Base-by-base conservation (phyloP, 352 stramenopile genomes). In the Globisporangium spinosum region DNA sequence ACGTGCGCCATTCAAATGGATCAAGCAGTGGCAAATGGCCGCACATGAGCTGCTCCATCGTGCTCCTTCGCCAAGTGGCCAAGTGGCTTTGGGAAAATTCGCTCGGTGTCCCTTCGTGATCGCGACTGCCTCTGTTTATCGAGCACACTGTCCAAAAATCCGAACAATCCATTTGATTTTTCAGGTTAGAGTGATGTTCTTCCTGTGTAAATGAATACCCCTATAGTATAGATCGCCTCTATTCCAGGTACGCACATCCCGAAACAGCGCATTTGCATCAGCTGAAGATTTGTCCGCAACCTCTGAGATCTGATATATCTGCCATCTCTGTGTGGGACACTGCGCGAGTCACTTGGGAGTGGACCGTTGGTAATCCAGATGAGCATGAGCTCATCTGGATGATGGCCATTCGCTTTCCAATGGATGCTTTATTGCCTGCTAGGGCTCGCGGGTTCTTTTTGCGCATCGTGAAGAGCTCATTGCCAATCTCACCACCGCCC, bases 161-260 rank as follows among this genome's bases (percentile, higher is more conserved):
- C 45, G 60, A 65, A 34, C 60, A 65, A n/a, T 23, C 57, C 60
- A 58, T 65, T 65, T 65, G 60, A 65, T 65, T 65, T 65, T 65
- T 45, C 35, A 23, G 1, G 23, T 55, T n/a, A 56, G 23, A 64
- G 58, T 55, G 40, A 45, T 40, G 43, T 17, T 13, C 0, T 7
- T 0, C 5, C 29, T 65, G 10, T 57, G 13, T 15, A 58, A 65
- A 5, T 23, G 0, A 0, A 58, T 65, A 65, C 1, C 45, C 29
- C 34, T 13, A 40, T 25, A 58, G 12, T 8, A 12, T 38, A 40
- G 17, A 25, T 40, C 6, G 1, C 4, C 5, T 4, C 43, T 23
- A 23, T 51, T 51, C 6, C 43, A 51, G 43, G 43, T 51, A 51
- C 40, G 2, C 4, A 8, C 6, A 8, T 7, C 35, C 40, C 1